These are phyloP conservation scores for Arachnopeziza araneosa DNA, from an alignment of 2,329 filamentous ascomycete genomes.

Conservation along the genomic window DNA sequence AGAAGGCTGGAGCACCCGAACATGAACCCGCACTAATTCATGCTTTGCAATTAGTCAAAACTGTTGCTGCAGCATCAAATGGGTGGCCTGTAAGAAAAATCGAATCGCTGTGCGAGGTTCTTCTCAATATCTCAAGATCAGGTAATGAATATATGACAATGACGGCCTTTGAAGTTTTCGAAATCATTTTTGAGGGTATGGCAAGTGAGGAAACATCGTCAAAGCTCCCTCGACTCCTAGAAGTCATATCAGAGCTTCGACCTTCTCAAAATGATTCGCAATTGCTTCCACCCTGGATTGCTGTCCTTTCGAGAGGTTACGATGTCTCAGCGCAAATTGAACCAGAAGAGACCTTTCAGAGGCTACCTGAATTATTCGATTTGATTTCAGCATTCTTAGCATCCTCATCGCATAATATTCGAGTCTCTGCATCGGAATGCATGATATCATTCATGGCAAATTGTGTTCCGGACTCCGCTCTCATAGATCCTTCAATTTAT, in stretches of 20 bases:
- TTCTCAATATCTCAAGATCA: slow-evolving; percentile 82
- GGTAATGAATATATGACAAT: slow-evolving; percentile 96
- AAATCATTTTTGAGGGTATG: slow-evolving; percentile 93
- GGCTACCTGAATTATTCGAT: slow-evolving; percentile 77
- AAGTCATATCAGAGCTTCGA: slow-evolving; percentile 86
- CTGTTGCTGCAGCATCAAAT: slow-evolving; percentile 76
- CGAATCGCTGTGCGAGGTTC: slow-evolving; percentile 80
- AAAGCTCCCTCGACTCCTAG: slow-evolving; percentile 82
- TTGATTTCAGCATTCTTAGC: slow-evolving; percentile 77
- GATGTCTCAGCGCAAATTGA: slow-evolving; percentile 87
- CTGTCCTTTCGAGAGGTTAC: slow-evolving; percentile 88
- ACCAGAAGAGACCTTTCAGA: slow-evolving; percentile 86
- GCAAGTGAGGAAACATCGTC: slow-evolving; percentile 80
- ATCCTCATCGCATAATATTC: slow-evolving; percentile 86
- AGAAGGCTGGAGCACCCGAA: slow-evolving; percentile 50
- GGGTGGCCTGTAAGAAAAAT: slow-evolving; percentile 98
- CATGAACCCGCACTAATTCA: slow-evolving; percentile 86
- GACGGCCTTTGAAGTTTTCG: slow-evolving; percentile 94
- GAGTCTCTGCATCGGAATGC: slow-evolving; percentile 90
- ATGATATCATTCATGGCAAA: slow-evolving; percentile 89
- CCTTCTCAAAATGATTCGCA: slow-evolving; percentile 92
- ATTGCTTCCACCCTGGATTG: slow-evolving; percentile 92
- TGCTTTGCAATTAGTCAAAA: slow-evolving; percentile 86
- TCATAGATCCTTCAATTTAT: slow-evolving; percentile 84
- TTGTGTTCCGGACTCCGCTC: slow-evolving; percentile 75